Base-by-base conservation (phyloP, 192 early-diverging fungal genomes). In the Backusella sp. region DNA sequence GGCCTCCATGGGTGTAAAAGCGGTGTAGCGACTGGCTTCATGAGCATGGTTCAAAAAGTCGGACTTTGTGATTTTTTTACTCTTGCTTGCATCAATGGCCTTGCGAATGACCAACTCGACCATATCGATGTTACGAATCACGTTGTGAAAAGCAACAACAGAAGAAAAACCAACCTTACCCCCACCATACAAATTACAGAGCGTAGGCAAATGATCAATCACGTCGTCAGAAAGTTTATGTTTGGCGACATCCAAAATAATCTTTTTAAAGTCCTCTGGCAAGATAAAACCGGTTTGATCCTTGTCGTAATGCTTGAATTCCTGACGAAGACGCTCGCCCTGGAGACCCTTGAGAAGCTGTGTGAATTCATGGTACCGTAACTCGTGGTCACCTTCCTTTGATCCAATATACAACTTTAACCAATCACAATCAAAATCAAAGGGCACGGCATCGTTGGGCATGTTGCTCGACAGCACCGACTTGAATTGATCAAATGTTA, bases 361-460 rank as follows among this genome's bases (percentile, higher is more conserved):
- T 17, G 90, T 80, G 68, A 93, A 92, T 76, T 93, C 92, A 23
- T 90, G 83, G 79, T 90, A 92, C 15, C 86, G 80, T 72, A 93
- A 79, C 67, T 91, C 89, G 23, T 87, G 85, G 49, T 75, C 49
- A 32, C 80, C 84, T 17, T 77, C 78, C 49, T 86, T 88, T 34
- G 83, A 85, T 3, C 90, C 91, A 68, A 90, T 85, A 79, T 88
- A 92, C 12, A 92, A 84, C 70, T 90, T 92, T 52, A 93, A 84
- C 90, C 90, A 91, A 32, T 93, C 92, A 76, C 88, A 88, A 73
- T 90, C 89, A 70, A 91, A 92, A 70, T 93, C 86, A 76, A 90
- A 87, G 17, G 91, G 89, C 30, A 92, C 85, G 26, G 89, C 82
- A 73, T 90, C 91, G 35, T 65, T 65, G 9, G 84, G 82, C 66